A percentile compares a stretch with the other conserved stretches of the same genome.
phyloP scores from a whole-genome alignment of 2,329 filamentous ascomycete genomes.

The Berkeleyomyces basicola region DNA sequence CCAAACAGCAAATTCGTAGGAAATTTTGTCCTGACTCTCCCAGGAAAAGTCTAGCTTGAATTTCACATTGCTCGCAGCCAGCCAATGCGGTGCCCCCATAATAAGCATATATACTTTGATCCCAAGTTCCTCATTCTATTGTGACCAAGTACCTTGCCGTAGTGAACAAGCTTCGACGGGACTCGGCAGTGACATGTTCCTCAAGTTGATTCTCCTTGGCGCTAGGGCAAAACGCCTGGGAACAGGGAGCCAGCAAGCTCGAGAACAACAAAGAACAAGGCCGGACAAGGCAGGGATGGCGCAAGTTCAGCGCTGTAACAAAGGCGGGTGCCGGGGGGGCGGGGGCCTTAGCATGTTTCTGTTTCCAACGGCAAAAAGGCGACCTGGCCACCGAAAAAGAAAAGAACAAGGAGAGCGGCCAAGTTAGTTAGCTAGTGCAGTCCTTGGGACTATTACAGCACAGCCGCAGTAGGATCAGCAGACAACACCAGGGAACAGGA shows the following conservation, averaged over 20 bases:
- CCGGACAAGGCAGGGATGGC: not conserved
- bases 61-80: not conserved
- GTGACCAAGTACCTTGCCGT: not conserved
- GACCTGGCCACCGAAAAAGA: not conserved
- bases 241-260: not conserved
- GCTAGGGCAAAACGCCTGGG: not conserved
- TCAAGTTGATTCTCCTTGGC: not conserved
- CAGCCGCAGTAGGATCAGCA: not conserved
- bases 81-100: not conserved
- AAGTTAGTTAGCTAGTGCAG: not conserved
- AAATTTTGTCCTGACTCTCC: not conserved
- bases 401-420: not conserved
- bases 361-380: not conserved
- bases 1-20: not conserved
- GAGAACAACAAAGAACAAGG: not conserved
- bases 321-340: too few species aligned
- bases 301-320: too few species aligned
- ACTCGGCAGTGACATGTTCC: conserved; percentile 1
- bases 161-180: not conserved
- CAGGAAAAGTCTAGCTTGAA: not conserved
- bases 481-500: not conserved
- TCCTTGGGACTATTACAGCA: not conserved
- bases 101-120: conserved; percentile 1
- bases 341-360: too few species aligned
- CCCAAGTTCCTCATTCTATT: not conserved